phyloP scores from a whole-genome alignment of 2,329 filamentous ascomycete genomes.

The Talaromyces albobiverticillius region DNA sequence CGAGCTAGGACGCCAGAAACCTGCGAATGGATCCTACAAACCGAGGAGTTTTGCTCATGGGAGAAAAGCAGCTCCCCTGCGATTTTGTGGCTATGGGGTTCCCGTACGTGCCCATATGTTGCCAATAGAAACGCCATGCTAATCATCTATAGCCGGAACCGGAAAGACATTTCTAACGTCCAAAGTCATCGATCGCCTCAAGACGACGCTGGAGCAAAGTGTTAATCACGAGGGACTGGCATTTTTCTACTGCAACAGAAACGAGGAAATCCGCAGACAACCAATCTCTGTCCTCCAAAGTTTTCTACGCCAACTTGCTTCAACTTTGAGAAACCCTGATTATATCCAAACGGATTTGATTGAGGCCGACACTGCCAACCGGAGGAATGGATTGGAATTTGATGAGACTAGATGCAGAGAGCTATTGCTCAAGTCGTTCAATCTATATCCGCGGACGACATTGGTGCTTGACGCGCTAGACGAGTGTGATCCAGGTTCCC shows the following conservation, averaged over 20 bases:
- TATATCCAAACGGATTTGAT: not conserved
- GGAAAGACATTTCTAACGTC: conserved; percentile 19
- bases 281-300: conserved; percentile 12
- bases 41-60: too few relatives aligned
- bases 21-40: too few relatives aligned
- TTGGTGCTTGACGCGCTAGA: too few relatives aligned
- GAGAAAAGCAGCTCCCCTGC: conserved; percentile 15
- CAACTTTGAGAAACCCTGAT: not conserved
- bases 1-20: too few relatives aligned
- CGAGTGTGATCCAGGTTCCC: too few relatives aligned
- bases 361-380: conserved; percentile 14
- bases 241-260: conserved; percentile 18
- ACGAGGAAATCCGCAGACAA: conserved; percentile 12
- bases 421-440: not conserved
- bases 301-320: conserved; percentile 15
- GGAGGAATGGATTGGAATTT: not conserved
- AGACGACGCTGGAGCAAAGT: not conserved
- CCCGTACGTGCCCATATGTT: too few relatives aligned
- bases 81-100: conserved; percentile 23
- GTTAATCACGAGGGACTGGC: conserved; percentile 4
- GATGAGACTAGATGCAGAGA: not conserved
- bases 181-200: conserved; percentile 10
- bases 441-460: too few relatives aligned
- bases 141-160: conserved; percentile 18
- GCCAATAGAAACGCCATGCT: too few relatives aligned